Base-by-base conservation (phyloP, 768 basidiomycete species). In the Amanita subjunquillea region DNA sequence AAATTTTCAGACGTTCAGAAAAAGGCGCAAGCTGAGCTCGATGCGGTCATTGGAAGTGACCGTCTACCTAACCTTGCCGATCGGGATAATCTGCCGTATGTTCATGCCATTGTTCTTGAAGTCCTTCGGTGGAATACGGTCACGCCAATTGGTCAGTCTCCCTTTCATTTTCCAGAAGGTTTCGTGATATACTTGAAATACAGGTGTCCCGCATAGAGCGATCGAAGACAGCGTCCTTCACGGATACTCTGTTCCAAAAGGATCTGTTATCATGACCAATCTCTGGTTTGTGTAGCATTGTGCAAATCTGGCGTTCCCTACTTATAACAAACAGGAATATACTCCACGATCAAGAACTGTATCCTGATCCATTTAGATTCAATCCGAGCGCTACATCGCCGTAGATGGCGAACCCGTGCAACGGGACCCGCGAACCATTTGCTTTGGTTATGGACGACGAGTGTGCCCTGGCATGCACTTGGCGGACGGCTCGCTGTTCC, bases 1-100 rank as follows among this genome's bases (percentile, higher is more conserved):
- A 20, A 66, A 2, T 27, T 20, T 54, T 56, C 64, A 66, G 74
- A 78, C 4, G 74, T 80, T 7, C 73, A 76, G 59, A 69, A 64
- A 56, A 74, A 73, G 55, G 76, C 77, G 0, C 79, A 79, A 53
- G 70, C 65, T 15, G 82, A 82, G 57, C 67, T 83, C 3, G 76
- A 77, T 54, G 51, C 66, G 1, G 68, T 75, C 3, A 60, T 73
- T 51, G 71, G 68, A 0, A 56, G 54, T 5, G 67, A 67, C 15
- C 64, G 74, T 22, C 61, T 72, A 1, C 75, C 75, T 1, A 65
- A 36, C 5, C 59, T 72, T 30, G 60, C 63, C 4, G 80, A 82
- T 61, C 61, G 67, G 7, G 59, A 66, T 4, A 60, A 67, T 36
- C 65, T 83, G 4, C 78, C 80, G 0, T 83, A 83, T 53, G 55